Conservation (phyloP, 352 stramenopile species). For the Phytopythium boreale region DNA sequence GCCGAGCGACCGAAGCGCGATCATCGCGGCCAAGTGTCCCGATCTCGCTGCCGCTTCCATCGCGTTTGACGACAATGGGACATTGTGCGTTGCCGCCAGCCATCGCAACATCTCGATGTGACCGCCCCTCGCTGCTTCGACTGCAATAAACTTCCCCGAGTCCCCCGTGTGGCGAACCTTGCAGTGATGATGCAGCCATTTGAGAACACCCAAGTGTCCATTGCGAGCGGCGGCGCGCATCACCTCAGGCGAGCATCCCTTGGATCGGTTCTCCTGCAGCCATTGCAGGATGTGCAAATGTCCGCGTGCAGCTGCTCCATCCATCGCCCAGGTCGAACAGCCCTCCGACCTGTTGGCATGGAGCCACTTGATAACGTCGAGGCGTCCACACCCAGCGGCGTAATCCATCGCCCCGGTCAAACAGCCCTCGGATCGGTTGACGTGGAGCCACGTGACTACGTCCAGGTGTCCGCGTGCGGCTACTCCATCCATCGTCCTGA, state of each 20-base stretch:
- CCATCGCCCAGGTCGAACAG: slow-evolving; percentile 21
- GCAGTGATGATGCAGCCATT: not conserved
- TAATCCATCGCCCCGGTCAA: slow-evolving; percentile 25
- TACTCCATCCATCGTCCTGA: slow-evolving; percentile 21
- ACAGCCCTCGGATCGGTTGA: slow-evolving; percentile 20
- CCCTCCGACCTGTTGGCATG: slow-evolving; percentile 21
- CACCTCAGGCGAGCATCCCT: not conserved
- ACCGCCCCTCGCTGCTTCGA: not conserved
- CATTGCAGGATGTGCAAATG: slow-evolving; percentile 9
- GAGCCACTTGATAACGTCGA: slow-evolving; percentile 24
- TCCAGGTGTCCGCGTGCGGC: slow-evolving; percentile 19
- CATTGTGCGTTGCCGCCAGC: not conserved
- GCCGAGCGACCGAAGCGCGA: not conserved
- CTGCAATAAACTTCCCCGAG: too few species aligned
- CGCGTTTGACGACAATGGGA: not conserved
- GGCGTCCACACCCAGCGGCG: slow-evolving; percentile 19
- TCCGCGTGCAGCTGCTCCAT: slow-evolving; percentile 16
- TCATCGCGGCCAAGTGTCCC: not conserved
- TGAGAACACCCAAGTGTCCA: not conserved
- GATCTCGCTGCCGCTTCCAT: not conserved
- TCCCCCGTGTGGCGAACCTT: not conserved
- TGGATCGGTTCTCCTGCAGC: not conserved
- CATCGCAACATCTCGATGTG: not conserved
- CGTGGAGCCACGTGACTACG: slow-evolving; percentile 24
- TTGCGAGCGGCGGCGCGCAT: not conserved